Conservation (phyloP, 768 basidiomycete species). For the Tulasnella sp. region DNA sequence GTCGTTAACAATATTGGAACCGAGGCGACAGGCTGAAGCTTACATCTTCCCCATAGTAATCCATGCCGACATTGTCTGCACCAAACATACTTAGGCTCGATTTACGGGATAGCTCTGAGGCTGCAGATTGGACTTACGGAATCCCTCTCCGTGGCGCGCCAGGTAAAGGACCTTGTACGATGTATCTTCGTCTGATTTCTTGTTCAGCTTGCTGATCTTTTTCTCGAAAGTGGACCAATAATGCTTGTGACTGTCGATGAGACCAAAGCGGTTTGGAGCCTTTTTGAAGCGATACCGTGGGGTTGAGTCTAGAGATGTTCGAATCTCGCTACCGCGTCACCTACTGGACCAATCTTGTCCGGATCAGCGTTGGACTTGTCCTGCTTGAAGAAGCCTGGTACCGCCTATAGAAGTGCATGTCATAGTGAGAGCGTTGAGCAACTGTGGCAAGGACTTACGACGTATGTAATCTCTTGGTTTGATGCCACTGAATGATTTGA, state of each 20-base stretch:
- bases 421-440: background rate
- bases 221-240: conserved; percentile 40
- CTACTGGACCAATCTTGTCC: conserved; percentile 17
- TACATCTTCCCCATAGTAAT: conserved; percentile 42
- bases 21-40: background rate
- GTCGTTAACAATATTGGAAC: background rate
- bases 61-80: conserved; percentile 46
- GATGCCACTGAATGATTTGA: background rate
- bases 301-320: too few species aligned
- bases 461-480: background rate
- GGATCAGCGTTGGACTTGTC: conserved; percentile 26
- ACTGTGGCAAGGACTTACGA: background rate
- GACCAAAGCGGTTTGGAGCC: conserved; percentile 50
- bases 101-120: background rate
- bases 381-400: conserved; percentile 35
- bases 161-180: conserved; percentile 55
- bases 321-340: conserved; percentile 19
- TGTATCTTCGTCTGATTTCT: conserved; percentile 26
- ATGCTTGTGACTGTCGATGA: conserved; percentile 39
- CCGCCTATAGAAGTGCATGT: conserved; percentile 19
- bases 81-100: background rate
- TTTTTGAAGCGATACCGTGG: conserved; percentile 20
- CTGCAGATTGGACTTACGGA: conserved; percentile 35
- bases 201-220: conserved; percentile 36
- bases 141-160: conserved; percentile 62